Evolutionary conservation across 2,329 filamentous ascomycete genomes (phyloP), one percentile per base, ranked within the genome.

Genomic region (Aspergillus vadensis): DNA sequence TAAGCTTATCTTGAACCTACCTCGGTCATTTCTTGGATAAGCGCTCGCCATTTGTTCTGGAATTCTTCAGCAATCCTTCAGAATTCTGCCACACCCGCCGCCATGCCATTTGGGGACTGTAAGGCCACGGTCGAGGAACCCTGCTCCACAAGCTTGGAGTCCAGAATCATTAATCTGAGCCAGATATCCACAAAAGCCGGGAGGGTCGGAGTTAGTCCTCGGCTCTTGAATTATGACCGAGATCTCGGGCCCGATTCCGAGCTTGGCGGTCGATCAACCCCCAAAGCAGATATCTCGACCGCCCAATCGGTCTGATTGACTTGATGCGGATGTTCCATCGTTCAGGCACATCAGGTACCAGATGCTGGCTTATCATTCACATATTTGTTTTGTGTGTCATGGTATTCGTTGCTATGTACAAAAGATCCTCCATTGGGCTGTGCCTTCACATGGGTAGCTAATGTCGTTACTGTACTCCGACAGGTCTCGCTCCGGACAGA

Each of bases 401-500:
- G 15, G 9, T 14, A 27, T 49, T 49, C 47, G 47, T 50, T 50
- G 25, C 47, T 50, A 50, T 50, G 25, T 50, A 50, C 47, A 50
- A 9, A 12, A 19, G 9, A n/a, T 21, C 19, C 10, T 44, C 5
- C 41, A 3, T 14, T 14, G 17, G 21, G 2, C 14, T 19, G 21
- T 23, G 10, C 12, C 36, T n/a, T 4, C 36, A 41, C 10, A 8
- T 14, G 32, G 32, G 12, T 36, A 36, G 32, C 32, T 36, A 36
- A 36, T 6, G 43, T 15, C 5, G 12, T 67, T 57, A 74, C 60
- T 72, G 71, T 5, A 70, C 63, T 7, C 81, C 81, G n/a, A 79
- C 80, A 9, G 84, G 80, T 64, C 83, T 81, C 21, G 82, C 84
- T 4, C 84, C 83, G 55, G 78, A 81, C 59, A 88, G 70, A 69